A percentile compares a stretch with the other conserved stretches of the same genome.
Evolutionary conservation across 2,329 filamentous ascomycete species (phyloP).

Genomic region (Fusarium fracticaudum): DNA sequence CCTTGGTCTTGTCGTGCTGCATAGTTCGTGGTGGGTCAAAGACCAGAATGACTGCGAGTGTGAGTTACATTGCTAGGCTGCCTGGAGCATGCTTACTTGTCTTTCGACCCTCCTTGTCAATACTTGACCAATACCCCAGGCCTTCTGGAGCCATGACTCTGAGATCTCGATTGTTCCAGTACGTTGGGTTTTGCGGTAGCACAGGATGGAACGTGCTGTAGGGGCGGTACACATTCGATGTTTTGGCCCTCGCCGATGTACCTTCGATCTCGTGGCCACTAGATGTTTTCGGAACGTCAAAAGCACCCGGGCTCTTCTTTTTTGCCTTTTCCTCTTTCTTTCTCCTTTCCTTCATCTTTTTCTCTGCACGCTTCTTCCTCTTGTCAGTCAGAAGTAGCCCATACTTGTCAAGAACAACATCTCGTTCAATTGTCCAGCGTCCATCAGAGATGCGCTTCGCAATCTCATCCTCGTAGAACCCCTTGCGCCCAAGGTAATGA

Average conservation of each 20-base stretch:
- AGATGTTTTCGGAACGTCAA: background rate
- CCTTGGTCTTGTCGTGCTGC: conserved; percentile 32
- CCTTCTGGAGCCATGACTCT: conserved; percentile 44
- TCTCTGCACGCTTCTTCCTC: conserved; percentile 11
- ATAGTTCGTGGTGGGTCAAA: conserved; percentile 40
- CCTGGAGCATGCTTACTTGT: conserved; percentile 23
- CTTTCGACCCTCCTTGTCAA: conserved; percentile 25
- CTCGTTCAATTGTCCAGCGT: conserved; percentile 16
- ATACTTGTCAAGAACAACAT: conserved; percentile 10
- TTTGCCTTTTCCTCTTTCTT: conserved; percentile 7
- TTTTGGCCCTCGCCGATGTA: conserved; percentile 28
- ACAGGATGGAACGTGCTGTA: conserved; percentile 42
- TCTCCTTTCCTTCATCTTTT: background rate
- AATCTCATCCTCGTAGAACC: conserved; percentile 14
- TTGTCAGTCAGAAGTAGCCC: conserved; percentile 14
- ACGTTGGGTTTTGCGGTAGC: conserved; percentile 32
- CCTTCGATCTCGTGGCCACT: conserved; percentile 1
- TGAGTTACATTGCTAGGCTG: background rate
- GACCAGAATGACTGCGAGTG: conserved; percentile 32
- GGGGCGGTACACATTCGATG: conserved; percentile 41
- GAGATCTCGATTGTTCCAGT: conserved; percentile 42
- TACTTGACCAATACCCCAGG: conserved; percentile 37
- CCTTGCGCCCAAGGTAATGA: conserved; percentile 10
- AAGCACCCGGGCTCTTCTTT: background rate
- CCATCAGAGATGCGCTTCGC: conserved; percentile 10